These are phyloP conservation scores for Chaetomiaceae sp. DNA, from an alignment of 2,329 filamentous ascomycete species.

Conservation along the genomic window DNA sequence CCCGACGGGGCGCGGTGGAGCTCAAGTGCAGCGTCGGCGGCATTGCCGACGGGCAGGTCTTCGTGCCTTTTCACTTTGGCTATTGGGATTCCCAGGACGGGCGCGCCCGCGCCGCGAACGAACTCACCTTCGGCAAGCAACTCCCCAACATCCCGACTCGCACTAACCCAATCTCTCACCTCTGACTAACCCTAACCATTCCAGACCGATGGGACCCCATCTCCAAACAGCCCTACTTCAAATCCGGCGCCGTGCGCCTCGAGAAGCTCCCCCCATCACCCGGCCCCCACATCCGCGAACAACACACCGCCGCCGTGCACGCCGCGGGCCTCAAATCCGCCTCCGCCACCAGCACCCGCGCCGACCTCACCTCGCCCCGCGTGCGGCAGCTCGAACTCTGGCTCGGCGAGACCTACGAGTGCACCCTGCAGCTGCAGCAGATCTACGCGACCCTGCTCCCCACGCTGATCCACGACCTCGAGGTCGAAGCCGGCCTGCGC, in stretches of 20 bases:
- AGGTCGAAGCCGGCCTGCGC: slow-evolving; percentile 28
- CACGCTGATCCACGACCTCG: slow-evolving; percentile 25
- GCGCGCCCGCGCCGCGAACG: slow-evolving; percentile 31
- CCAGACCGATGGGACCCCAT: slow-evolving; percentile 27
- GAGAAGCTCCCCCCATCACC: slow-evolving; percentile 23
- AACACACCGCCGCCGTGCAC: slow-evolving; percentile 23
- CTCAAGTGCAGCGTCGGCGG: slow-evolving; percentile 26
- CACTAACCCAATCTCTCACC: neutral
- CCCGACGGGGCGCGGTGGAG: slow-evolving; percentile 28
- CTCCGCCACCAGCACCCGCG: neutral
- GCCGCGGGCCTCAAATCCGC: slow-evolving; percentile 13
- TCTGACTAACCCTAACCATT: neutral
- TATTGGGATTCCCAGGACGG: slow-evolving; percentile 32
- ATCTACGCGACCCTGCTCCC: slow-evolving; percentile 26
- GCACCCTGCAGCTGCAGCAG: slow-evolving; percentile 20
- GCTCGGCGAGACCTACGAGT: slow-evolving; percentile 30
- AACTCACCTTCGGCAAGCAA: slow-evolving; percentile 30
- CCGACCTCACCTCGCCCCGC: slow-evolving; percentile 15
- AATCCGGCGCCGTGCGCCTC: slow-evolving; percentile 31
- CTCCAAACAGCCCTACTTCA: slow-evolving; percentile 34
- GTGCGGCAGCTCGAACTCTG: slow-evolving; percentile 28
- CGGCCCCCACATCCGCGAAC: slow-evolving; percentile 16
- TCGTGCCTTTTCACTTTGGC: slow-evolving; percentile 36
- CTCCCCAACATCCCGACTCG: too few relatives aligned
- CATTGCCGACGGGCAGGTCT: slow-evolving; percentile 29